Evolutionary conservation across 805 yeast genomes (phyloP), one percentile per base, ranked within the genome.

Genomic region (Yarrowia sp.): DNA sequence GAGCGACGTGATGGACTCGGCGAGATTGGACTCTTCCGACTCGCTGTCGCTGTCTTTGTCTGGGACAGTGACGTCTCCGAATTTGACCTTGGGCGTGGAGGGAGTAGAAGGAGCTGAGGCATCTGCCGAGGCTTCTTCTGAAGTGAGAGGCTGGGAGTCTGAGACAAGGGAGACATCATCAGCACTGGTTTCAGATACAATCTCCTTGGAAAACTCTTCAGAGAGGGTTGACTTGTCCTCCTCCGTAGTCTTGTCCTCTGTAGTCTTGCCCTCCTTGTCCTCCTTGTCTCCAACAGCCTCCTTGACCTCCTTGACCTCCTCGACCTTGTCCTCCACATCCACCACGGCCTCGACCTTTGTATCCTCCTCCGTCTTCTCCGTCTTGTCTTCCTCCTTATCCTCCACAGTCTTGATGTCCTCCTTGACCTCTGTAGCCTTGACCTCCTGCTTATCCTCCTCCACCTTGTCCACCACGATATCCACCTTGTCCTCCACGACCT

Each of bases 1-100:
- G 40, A 49, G 56, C 6, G 56, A 49, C 2, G 56, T 14, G 14
- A 49, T n/a, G 16, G 58, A 51, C 41, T 51, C 58, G 22, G 58
- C 58, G 22, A 51, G 58, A 8, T 51, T 33, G 30, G 58, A 51
- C 32, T 51, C 58, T 12, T 51, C 58, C 5, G 58, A 51, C 9
- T 51, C 58, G 11, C 30, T 21, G n/a, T 51, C 41, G 58, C 30
- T 33, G 30, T 51, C 41, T 14, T 38, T 38, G 1, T 9, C 35
- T 6, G n/a, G 28, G 12, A 33, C 56, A 32, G 56, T 9, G 26
- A 49, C 56, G 19, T 32, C 40, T 3, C 33, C 49, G 3, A 40
- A 36, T 12, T 36, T 52, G 32, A 56, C 66, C 26, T 32, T 46
- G 16, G 65, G 30, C 6, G 36, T 41, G 1, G 54, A 48, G 14